Evolutionary conservation across 768 basidiomycete species (phyloP).

Genomic region (Suillus plorans): DNA sequence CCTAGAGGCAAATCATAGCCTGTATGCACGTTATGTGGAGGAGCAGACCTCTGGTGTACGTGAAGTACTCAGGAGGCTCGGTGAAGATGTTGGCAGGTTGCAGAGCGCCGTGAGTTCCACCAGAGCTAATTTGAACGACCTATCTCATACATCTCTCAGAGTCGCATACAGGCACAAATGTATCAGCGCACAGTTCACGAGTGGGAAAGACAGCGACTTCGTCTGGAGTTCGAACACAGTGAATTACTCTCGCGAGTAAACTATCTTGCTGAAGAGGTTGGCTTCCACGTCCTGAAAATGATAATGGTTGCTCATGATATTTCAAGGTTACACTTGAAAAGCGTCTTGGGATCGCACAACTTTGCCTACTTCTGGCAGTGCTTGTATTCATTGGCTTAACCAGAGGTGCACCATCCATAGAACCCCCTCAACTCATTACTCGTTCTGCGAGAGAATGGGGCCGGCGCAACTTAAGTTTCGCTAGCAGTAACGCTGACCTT

Average conservation of each 20-base stretch:
- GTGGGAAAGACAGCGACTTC: constrained; percentile 64
- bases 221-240: constrained; percentile 68
- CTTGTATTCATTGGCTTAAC: constrained; percentile 87
- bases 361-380: constrained; percentile 79
- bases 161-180: constrained; percentile 66
- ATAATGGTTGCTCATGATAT: constrained; percentile 4
- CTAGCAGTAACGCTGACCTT: constrained; percentile 46
- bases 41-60: constrained; percentile 81
- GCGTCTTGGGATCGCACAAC: constrained; percentile 83
- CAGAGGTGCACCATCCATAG: constrained; percentile 53
- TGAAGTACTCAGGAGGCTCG: constrained; percentile 69
- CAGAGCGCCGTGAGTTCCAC: constrained; percentile 63
- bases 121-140: not conserved
- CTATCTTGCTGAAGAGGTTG: constrained; percentile 78
- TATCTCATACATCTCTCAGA: constrained; percentile 37
- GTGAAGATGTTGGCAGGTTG: constrained; percentile 75
- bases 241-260: constrained; percentile 71
- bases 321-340: constrained; percentile 82
- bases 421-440: constrained; percentile 13
- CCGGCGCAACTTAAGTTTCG: constrained; percentile 53
- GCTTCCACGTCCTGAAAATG: constrained; percentile 5
- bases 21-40: constrained; percentile 84
- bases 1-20: constrained; percentile 84
- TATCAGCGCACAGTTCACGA: constrained; percentile 65
- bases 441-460: constrained; percentile 53